Base-by-base conservation (phyloP, 2,329 filamentous ascomycete genomes). In the Paracoccidioides brasiliensis region DNA sequence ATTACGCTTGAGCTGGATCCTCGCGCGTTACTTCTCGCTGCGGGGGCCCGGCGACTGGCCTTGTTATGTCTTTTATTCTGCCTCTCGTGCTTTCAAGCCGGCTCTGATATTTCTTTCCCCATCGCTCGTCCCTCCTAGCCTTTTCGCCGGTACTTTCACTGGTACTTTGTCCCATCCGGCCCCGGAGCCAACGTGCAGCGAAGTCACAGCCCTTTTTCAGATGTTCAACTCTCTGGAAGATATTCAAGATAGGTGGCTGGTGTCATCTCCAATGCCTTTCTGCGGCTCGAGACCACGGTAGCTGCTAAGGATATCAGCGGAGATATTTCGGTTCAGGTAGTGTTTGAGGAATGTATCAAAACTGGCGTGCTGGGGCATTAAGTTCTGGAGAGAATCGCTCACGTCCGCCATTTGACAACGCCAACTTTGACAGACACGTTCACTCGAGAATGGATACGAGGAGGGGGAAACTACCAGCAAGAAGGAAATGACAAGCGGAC, bases 331-430 rank as follows among this genome's bases (percentile, higher is more conserved):
- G n/a, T 50, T 15, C 6, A 50, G 46, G 45, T 67, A 66, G 53
- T 67, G 56, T 57, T 56, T 56, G 5, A 68, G 46, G 56, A 66
- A 67, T 2, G 61, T 68, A 28, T 60, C 42, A 45, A 66, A 67
- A n/a, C 56, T 62, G 15, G 53, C 50, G 58, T 65, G 49, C 51
- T 65, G 51, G 22, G 64, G 54, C 28, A 64, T 65, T 0, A 64
- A 55, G 40, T 64, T 64, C 53, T 64, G 58, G 5, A 65, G 43
- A 37, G 57, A 50, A 58, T 64, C 54, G 0, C 56, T 60, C 53
- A 65, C 53, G 28, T 64, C 61, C 41, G 52, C 63, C 64, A 51
- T 54, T 22, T 22, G 22, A 22, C 22, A 22, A 22, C 22, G 22
- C 22, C 22, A 22, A 22, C 22, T 1, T 22, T 22, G 22, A 22